Evolutionary conservation across 2,329 filamentous ascomycete species (phyloP), one percentile per base, ranked within the genome.

Genomic region (Ascochyta viciae-villosae): DNA sequence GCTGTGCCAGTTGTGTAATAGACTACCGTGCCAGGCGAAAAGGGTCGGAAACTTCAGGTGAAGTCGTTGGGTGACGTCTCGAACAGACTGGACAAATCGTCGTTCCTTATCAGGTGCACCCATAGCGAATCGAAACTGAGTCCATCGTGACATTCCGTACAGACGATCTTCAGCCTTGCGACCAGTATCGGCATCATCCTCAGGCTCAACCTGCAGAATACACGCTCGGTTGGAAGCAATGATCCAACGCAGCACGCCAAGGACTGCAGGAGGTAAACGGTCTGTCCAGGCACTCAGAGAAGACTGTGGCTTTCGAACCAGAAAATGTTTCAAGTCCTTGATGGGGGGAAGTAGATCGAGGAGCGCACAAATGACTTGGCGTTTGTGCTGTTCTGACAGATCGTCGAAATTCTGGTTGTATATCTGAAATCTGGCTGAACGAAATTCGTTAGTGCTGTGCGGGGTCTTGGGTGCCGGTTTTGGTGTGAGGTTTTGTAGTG

Each of bases 21-120:
- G 73, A 66, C 91, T 96, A 6, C 92, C 93, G 72, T 97, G 93
- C 88, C 90, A 96, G 0, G 90, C 91, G 67, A 96, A 92, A 1
- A 96, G 74, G 0, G 91, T 94, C 0, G 90, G 89, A 62, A 85
- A 80, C 56, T 75, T 62, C 41, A 80, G 63, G 35, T 75, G 74
- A 16, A 80, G 66, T 6, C 77, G 71, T 15, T 66, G 54, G 2
- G 76, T 72, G 23, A 81, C 80, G 5, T 76, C 68, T 34, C 80
- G 78, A 3, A 95, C 80, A 13, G 87, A 85, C 22, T 85, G 75
- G 6, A 87, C 78, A 69, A 97, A 96, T 2, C 85, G 82, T 31
- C 88, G 81, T 71, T 97, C 93, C 67, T 93, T 96, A 67, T 96
- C 91, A n/a, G 92, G 92, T 0, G 91, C 89, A 8, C 92, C 93